Base-by-base conservation (phyloP, 371 early-diverging fungal species). In the Batkoa obscura region DNA sequence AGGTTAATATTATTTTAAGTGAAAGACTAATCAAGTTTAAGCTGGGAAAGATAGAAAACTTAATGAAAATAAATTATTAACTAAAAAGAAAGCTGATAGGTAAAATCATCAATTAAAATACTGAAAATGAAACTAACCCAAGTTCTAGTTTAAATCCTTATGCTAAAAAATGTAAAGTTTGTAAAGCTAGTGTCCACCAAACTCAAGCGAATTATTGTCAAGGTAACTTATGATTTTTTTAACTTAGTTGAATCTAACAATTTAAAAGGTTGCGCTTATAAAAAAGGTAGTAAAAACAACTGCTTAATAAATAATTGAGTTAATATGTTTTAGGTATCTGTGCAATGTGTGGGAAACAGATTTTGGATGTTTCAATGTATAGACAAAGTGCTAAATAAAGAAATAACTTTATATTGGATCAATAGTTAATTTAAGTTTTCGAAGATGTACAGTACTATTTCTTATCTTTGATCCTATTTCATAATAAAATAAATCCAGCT, bases 271-370 rank as follows among this genome's bases (percentile, higher is more conserved):
- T 80, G 81, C 53, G 12, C 58, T 1, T 58, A 58, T 46, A 58
- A 58, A 34, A 58, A 58, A 58, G 58, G 58, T 58, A 50, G 34
- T 3, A 17, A 34, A 37, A 4, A 23, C 49, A 36, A 15, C n/a
- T n/a, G 4, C 4, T 42, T 12, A 23, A 56, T 30, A 15, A 17
- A 32, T 9, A 6, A 34, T 37, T 17, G 36, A 37, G 31, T 43
- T 8, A 32, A 17, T 33, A 48, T 45, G 37, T 49, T 33, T 56
- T n/a, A 59, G 86, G 84, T 50, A 78, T 83, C 41, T 85, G 86
- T 61, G 78, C 82, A 5, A 81, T 85, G 76, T 85, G 86, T 64
- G 86, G 86, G 13, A 76, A 76, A 45, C 74, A 80, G 57, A 71
- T 85, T 9, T 59, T 82, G 4, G 81, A 84, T 66, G 72, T 73